Percentiles rank a stretch among this genome's conserved stretches.
These are phyloP conservation scores for Bromus sterilis DNA, from an alignment of 176 grass and related monocot genomes.

Conservation along the genomic window DNA sequence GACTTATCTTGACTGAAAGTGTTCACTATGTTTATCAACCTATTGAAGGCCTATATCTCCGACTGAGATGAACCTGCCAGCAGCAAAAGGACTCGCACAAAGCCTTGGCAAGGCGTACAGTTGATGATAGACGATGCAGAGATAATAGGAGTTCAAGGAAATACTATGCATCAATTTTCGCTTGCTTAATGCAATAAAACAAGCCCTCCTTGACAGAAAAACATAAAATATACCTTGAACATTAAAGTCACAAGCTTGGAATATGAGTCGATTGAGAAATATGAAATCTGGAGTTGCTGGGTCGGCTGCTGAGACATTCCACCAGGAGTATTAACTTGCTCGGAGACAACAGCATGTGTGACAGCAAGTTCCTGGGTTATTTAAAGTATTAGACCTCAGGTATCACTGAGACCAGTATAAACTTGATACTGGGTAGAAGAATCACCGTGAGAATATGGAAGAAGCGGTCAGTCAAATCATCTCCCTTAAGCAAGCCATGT, in stretches of 20 bases:
- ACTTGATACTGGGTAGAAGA: slow-evolving; percentile 3
- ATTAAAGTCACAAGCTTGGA: slow-evolving; percentile 71
- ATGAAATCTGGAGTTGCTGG: slow-evolving; percentile 57
- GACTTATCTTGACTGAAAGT: neutral
- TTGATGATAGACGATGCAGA: neutral
- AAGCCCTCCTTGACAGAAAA: neutral
- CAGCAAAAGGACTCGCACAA: neutral
- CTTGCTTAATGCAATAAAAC: neutral
- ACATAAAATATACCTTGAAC: slow-evolving; percentile 59
- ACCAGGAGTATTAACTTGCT: slow-evolving; percentile 45
- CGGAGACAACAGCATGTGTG: slow-evolving; percentile 48
- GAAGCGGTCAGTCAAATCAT: slow-evolving; percentile 86
- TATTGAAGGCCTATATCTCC: too few species aligned
- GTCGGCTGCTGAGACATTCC: slow-evolving; percentile 37
- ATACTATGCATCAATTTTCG: neutral
- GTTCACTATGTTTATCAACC: neutral
- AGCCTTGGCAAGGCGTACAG: neutral
- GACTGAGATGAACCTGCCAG: neutral
- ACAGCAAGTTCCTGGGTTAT: slow-evolving; percentile 66
- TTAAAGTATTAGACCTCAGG: slow-evolving; percentile 12
- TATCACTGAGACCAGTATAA: slow-evolving; percentile 11
- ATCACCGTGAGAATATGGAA: slow-evolving; percentile 63
- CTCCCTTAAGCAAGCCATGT: slow-evolving; percentile 70
- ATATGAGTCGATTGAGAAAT: slow-evolving; percentile 85
- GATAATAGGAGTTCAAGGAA: neutral